Evolutionary conservation across 768 basidiomycete genomes (phyloP), one percentile per base, ranked within the genome.

Genomic region (Serendipita sp.): DNA sequence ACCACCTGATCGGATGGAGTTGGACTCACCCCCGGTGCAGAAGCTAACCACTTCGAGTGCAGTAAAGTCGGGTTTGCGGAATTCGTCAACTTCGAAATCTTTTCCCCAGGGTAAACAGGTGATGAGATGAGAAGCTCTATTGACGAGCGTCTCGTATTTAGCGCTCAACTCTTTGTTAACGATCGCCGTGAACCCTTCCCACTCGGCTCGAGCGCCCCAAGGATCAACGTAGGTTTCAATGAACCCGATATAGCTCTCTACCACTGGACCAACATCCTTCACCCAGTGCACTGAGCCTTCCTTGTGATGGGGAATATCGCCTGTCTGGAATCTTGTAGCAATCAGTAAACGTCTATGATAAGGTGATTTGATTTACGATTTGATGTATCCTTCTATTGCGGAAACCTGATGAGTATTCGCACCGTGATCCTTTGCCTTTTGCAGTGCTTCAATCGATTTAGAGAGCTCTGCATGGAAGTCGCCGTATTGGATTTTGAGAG

Each of bases 111-210:
- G 90, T 33, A 92, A 74, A n/a, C 70, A 81, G 70, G 90, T 82
- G 74, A 93, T 86, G 26, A 90, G 76, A 61, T 84, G 79, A 0
- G 88, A 83, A n/a, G 90, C 91, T 31, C 78, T 71, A 61, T 84
- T 76, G 24, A 93, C 90, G 24, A 93, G 77, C 16, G 70, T 77
- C 65, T 88, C 86, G 67, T 90, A 93, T 73, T 89, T 91, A 5
- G 82, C 83, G 68, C 86, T 88, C 48, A 91, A 78, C 63, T 80
- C 75, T 72, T 93, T 92, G 77, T 93, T 82, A 50, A 92, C 89
- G 65, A 91, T 86, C 3, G 89, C 90, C 34, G 89, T 89, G 71
- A 92, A 92, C 31, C 88, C 87, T 81, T 93, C 90, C 90, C 90
- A 93, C 71, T 93, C 91, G 0, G 91, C 91, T 60, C 91, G 82